Conservation (phyloP, 495 filamentous ascomycete genomes). For the Aspergillus indologenus region DNA sequence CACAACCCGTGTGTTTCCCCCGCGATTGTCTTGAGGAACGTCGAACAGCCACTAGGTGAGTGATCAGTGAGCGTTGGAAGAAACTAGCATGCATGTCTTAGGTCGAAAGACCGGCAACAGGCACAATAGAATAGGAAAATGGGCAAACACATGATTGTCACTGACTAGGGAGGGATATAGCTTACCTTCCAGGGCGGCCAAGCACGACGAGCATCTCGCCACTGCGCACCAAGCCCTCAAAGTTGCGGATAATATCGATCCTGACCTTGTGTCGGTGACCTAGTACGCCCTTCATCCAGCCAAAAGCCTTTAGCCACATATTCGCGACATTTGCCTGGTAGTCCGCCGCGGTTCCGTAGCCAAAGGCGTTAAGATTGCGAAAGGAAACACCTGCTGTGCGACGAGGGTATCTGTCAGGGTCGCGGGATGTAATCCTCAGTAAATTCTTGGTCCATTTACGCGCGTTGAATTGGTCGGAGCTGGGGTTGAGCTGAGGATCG, state of each 20-base stretch:
- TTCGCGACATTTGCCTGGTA: slow-evolving; percentile 72
- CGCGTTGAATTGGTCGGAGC: slow-evolving; percentile 40
- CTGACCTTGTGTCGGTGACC: slow-evolving; percentile 54
- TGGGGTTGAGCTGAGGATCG: slow-evolving; percentile 44
- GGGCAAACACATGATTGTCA: background rate
- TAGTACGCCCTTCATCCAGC: slow-evolving; percentile 44
- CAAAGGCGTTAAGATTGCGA: slow-evolving; percentile 67
- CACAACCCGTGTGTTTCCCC: slow-evolving; percentile 73
- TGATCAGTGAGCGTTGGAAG: slow-evolving; percentile 1
- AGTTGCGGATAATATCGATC: slow-evolving; percentile 72
- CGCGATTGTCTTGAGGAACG: slow-evolving; percentile 74
- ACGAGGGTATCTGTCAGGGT: slow-evolving; percentile 43
- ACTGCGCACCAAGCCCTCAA: slow-evolving; percentile 70
- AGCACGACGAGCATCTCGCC: slow-evolving; percentile 82
- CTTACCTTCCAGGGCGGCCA: slow-evolving; percentile 63
- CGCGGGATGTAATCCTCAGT: slow-evolving; percentile 35
- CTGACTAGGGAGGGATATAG: slow-evolving; percentile 23
- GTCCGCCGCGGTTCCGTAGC: slow-evolving; percentile 68
- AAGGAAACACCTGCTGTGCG: slow-evolving; percentile 44
- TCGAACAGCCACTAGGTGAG: slow-evolving; percentile 61
- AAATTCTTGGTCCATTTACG: slow-evolving; percentile 48
- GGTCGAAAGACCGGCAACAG: too few species aligned
- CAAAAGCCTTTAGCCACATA: slow-evolving; percentile 54
- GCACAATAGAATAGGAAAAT: background rate
- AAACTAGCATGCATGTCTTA: background rate